A percentile compares a stretch with the other conserved stretches of the same genome.
phyloP scores from a whole-genome alignment of 306 rosid genomes.

The Datisca glomerata region DNA sequence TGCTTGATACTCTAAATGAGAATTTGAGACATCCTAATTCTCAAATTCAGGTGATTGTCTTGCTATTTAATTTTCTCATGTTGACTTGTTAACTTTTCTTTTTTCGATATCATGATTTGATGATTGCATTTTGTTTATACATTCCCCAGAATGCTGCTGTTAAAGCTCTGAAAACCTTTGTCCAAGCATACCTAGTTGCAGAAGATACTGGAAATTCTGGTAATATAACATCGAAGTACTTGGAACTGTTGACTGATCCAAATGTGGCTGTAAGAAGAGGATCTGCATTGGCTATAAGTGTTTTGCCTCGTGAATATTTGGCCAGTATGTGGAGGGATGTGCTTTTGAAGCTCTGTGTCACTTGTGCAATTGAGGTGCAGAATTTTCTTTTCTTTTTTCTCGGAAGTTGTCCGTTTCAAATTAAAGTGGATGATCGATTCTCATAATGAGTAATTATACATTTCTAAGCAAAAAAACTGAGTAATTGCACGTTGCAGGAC shows the following conservation, averaged over 20 bases:
- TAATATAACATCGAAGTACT: conserved; percentile 52
- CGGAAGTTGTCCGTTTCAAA: not conserved
- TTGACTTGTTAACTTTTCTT: conserved; percentile 7
- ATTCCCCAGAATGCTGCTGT: conserved; percentile 63
- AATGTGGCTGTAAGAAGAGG: conserved; percentile 93
- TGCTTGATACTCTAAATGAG: conserved; percentile 76
- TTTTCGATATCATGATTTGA: conserved; percentile 11
- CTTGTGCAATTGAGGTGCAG: conserved; percentile 75
- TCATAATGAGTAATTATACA: conserved; percentile 6
- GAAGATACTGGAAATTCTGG: conserved; percentile 29
- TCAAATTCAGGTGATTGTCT: conserved; percentile 73
- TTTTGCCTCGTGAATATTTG: conserved; percentile 59
- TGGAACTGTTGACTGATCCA: conserved; percentile 63
- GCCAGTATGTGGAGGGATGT: conserved; percentile 71
- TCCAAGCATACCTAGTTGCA: conserved; percentile 42
- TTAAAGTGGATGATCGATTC: conserved; percentile 1
- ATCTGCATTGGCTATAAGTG: conserved; percentile 75
- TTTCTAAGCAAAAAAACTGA: too few species aligned
- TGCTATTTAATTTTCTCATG: conserved; percentile 6
- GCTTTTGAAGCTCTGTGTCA: conserved; percentile 60
- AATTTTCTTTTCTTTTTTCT: conserved; percentile 9
- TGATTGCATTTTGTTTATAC: conserved; percentile 12
- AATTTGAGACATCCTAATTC: conserved; percentile 95
- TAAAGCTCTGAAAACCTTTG: conserved; percentile 63
- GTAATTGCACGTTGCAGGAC: conserved; percentile 37